Evolutionary conservation across 116 monocot species (phyloP).

Genomic region (Trichopus zeylanicus): DNA sequence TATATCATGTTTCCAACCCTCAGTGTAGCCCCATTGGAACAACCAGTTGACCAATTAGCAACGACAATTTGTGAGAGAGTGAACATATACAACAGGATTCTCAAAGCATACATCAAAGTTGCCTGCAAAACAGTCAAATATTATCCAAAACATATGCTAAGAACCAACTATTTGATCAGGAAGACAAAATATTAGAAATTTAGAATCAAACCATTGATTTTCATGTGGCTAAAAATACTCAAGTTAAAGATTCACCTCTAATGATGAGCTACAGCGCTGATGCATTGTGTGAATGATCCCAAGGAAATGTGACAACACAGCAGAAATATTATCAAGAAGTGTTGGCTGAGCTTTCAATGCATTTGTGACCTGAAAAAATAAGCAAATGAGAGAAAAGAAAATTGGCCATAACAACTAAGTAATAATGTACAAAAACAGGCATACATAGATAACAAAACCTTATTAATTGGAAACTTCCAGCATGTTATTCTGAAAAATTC

Average conservation of each 20-base stretch:
- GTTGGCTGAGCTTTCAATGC: slow-evolving; percentile 62
- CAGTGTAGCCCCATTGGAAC: not conserved
- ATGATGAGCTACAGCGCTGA: slow-evolving; percentile 60
- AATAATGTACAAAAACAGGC: not conserved
- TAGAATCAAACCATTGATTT: not conserved
- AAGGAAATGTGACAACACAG: slow-evolving; percentile 54
- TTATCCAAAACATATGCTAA: not conserved
- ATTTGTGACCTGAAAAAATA: slow-evolving; percentile 57
- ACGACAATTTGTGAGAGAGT: not conserved
- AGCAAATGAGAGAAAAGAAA: not conserved
- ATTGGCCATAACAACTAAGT: not conserved
- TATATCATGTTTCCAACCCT: not conserved
- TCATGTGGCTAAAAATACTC: not conserved
- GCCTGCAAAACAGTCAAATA: not conserved
- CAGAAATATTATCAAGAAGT: slow-evolving; percentile 26
- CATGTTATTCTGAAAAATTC: too few relatives aligned
- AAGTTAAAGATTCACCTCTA: slow-evolving; percentile 45
- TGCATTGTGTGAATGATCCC: slow-evolving; percentile 70
- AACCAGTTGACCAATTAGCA: not conserved
- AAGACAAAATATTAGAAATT: not conserved
- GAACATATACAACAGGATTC: not conserved
- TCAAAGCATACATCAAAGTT: not conserved
- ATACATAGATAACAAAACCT: not conserved
- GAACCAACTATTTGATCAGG: not conserved
- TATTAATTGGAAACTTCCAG: too few relatives aligned